phyloP scores from a whole-genome alignment of 352 stramenopile genomes.

The Plasmopara viticola region DNA sequence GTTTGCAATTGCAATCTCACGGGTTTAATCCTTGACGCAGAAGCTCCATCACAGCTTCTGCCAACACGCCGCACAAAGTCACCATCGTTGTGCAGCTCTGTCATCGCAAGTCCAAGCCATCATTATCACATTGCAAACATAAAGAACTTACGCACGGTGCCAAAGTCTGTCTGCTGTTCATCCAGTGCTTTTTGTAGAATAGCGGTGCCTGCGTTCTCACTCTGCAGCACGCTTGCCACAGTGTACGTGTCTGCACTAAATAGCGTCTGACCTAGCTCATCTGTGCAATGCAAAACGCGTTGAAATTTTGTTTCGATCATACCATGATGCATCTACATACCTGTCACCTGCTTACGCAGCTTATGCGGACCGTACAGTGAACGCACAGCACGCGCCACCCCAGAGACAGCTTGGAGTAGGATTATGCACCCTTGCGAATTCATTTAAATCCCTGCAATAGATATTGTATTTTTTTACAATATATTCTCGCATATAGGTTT shows the following conservation, averaged over 20 bases:
- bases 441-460: not conserved
- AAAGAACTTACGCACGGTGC: constrained; percentile 11
- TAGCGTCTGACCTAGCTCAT: constrained; percentile 16
- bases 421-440: constrained; percentile 1
- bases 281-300: constrained; percentile 2
- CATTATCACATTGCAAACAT: not conserved
- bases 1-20: constrained; percentile 5
- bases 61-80: constrained; percentile 16
- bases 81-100: constrained; percentile 22
- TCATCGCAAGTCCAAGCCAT: constrained; percentile 3
- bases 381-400: constrained; percentile 15
- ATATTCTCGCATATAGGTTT: too few species aligned
- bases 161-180: constrained; percentile 11
- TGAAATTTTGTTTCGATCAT: not conserved
- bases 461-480: too few species aligned
- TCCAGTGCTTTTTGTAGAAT: constrained; percentile 24
- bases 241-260: constrained; percentile 21
- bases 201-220: constrained; percentile 20
- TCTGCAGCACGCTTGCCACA: constrained; percentile 18
- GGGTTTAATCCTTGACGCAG: constrained; percentile 8
- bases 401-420: constrained; percentile 17
- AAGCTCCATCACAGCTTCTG: constrained; percentile 12
- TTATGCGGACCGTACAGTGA: constrained; percentile 24
- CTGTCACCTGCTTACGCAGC: constrained; percentile 24
- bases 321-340: not conserved